Percentiles rank a stretch among this genome's conserved stretches.
phyloP scores from a whole-genome alignment of 495 filamentous ascomycete species.

The Penicillium fimorum region DNA sequence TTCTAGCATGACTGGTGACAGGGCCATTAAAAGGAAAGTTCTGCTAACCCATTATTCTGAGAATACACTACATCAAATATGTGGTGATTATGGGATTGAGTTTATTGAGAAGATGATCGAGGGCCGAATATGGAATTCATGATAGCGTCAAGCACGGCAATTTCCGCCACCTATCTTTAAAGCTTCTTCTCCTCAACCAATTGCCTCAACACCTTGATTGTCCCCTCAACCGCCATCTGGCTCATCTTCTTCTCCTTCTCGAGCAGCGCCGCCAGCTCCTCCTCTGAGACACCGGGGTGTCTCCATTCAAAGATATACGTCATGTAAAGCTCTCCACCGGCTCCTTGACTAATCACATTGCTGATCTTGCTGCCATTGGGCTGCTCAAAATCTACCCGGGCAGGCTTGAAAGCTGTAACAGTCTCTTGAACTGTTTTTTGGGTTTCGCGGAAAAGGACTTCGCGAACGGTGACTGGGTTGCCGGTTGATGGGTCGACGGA shows the following conservation, averaged over 20 bases:
- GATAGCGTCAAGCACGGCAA: neutral
- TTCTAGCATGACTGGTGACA: slow-evolving; percentile 1
- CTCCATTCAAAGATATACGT: slow-evolving; percentile 57
- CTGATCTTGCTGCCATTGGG: slow-evolving; percentile 36
- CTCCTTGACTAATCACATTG: slow-evolving; percentile 52
- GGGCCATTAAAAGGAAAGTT: neutral
- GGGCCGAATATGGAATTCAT: neutral
- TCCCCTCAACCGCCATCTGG: slow-evolving; percentile 37
- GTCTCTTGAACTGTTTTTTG: slow-evolving; percentile 25
- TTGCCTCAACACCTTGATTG: slow-evolving; percentile 33
- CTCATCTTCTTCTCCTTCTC: slow-evolving; percentile 32
- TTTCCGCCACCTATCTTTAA: neutral
- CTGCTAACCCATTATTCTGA: slow-evolving; percentile 1
- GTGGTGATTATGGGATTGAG: neutral
- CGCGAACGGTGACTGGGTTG: slow-evolving; percentile 28
- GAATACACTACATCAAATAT: neutral
- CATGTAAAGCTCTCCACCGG: slow-evolving; percentile 44
- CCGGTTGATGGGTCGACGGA: slow-evolving; percentile 30
- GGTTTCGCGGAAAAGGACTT: slow-evolving; percentile 26
- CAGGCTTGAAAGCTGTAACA: slow-evolving; percentile 25
- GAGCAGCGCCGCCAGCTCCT: slow-evolving; percentile 28
- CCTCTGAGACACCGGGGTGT: slow-evolving; percentile 35
- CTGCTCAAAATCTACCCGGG: slow-evolving; percentile 38
- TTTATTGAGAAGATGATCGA: neutral
- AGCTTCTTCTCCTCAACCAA: slow-evolving; percentile 34